Evolutionary conservation across 306 rosid species (phyloP).

Genomic region (Dalbergia oliveri): DNA sequence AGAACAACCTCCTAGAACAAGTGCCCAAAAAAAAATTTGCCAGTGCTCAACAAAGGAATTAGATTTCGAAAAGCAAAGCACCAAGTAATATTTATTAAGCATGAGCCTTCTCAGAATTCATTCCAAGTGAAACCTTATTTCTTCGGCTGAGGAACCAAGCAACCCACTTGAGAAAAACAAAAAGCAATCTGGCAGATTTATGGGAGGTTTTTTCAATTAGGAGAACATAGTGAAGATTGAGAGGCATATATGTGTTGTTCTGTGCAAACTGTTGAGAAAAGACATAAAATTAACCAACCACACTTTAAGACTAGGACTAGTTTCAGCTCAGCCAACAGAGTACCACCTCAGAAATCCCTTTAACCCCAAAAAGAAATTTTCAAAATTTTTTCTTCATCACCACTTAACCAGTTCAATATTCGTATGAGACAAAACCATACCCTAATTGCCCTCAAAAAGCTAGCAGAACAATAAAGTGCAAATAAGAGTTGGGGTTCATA

Average conservation of each 20-base stretch:
- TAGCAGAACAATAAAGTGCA: background rate
- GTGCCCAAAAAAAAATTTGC: background rate
- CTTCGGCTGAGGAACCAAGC: constrained; percentile 6
- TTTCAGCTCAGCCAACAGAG: constrained; percentile 26
- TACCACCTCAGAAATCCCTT: constrained; percentile 9
- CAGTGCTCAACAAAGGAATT: background rate
- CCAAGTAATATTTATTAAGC: background rate
- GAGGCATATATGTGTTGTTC: background rate
- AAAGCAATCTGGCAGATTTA: background rate
- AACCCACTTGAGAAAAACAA: constrained; percentile 25
- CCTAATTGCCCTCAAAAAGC: constrained; percentile 4
- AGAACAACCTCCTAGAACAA: background rate
- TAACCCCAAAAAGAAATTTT: constrained; percentile 3
- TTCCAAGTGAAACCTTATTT: constrained; percentile 12
- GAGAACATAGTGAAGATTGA: constrained; percentile 25
- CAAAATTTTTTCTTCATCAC: constrained; percentile 2
- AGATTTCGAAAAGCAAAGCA: constrained; percentile 31
- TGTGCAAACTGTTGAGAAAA: background rate
- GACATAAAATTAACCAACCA: constrained; percentile 31
- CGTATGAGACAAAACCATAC: background rate
- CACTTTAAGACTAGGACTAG: constrained; percentile 6
- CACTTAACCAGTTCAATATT: constrained; percentile 1
- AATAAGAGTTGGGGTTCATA: background rate
- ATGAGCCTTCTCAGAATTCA: background rate
- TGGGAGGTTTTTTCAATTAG: background rate